phyloP scores from a whole-genome alignment of 192 early-diverging fungal genomes.

The Coemansia erecta region DNA sequence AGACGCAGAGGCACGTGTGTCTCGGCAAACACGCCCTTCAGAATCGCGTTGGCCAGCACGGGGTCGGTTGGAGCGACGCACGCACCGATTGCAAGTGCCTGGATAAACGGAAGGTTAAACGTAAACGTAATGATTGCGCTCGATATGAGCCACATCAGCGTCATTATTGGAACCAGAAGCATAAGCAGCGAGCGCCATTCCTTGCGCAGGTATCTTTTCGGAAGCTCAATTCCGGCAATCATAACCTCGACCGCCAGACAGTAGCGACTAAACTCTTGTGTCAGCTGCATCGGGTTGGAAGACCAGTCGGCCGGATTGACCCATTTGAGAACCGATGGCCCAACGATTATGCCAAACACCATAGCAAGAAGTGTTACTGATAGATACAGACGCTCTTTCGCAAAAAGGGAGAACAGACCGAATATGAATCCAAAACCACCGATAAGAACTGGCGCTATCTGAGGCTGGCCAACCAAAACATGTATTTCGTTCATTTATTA shows the following conservation, averaged over 20 bases:
- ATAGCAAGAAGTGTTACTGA: constrained; percentile 83
- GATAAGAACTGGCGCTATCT: constrained; percentile 54
- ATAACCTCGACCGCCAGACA: constrained; percentile 84
- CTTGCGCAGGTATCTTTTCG: constrained; percentile 71
- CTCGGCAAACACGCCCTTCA: constrained; percentile 92
- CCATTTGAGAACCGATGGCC: constrained; percentile 68
- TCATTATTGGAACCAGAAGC: constrained; percentile 78
- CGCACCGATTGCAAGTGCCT: constrained; percentile 74
- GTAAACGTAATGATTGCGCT: constrained; percentile 66
- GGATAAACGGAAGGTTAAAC: constrained; percentile 55
- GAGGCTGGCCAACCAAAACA: constrained; percentile 28
- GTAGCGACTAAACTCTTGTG: constrained; percentile 71
- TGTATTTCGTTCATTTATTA: constrained; percentile 37
- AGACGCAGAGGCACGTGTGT: constrained; percentile 76
- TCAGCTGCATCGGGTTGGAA: constrained; percentile 53
- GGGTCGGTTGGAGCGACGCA: constrained; percentile 93
- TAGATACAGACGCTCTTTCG: constrained; percentile 69
- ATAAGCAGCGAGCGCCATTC: constrained; percentile 66
- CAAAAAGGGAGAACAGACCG: constrained; percentile 63
- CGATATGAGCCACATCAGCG: constrained; percentile 74
- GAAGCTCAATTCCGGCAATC: constrained; percentile 79
- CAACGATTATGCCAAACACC: constrained; percentile 79
- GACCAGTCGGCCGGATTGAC: constrained; percentile 66
- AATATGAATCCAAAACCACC: constrained; percentile 72
- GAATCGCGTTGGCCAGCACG: constrained; percentile 89